Conservation (phyloP, 129 eudicot species). For the Helichrysum umbraculigerum region DNA sequence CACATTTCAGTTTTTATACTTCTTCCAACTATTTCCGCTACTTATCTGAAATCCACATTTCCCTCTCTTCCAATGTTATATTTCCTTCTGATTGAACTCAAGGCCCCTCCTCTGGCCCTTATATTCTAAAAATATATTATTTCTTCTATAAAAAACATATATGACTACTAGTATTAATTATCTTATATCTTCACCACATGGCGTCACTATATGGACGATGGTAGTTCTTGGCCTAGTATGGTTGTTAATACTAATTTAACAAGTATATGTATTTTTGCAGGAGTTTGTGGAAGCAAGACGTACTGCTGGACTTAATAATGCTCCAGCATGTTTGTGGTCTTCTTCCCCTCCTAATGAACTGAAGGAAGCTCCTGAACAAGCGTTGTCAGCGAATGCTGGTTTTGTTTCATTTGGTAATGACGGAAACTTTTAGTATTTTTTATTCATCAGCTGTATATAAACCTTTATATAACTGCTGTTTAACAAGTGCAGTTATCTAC, state of each 20-base stretch:
- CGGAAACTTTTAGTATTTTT: background rate
- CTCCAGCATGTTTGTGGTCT: constrained; percentile 93
- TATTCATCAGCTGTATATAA: background rate
- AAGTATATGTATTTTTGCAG: constrained; percentile 38
- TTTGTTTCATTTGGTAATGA: constrained; percentile 85
- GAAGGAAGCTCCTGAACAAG: constrained; percentile 61
- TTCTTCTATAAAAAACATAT: background rate
- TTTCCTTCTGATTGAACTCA: background rate
- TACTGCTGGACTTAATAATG: constrained; percentile 65
- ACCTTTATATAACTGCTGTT: constrained; percentile 14
- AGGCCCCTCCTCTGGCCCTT: background rate
- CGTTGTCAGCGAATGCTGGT: constrained; percentile 86
- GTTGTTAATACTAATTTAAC: background rate
- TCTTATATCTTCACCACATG: background rate
- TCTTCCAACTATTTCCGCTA: background rate
- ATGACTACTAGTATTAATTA: background rate
- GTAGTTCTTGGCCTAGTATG: background rate
- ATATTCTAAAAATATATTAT: background rate
- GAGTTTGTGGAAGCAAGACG: constrained; percentile 93
- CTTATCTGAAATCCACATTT: background rate
- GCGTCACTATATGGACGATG: background rate
- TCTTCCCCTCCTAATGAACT: constrained; percentile 82
- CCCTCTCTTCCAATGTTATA: background rate
- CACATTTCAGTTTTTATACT: background rate
- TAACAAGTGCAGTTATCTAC: constrained; percentile 57